Base-by-base conservation (phyloP, 352 stramenopile species). In the Aphanomyces stellatus region DNA sequence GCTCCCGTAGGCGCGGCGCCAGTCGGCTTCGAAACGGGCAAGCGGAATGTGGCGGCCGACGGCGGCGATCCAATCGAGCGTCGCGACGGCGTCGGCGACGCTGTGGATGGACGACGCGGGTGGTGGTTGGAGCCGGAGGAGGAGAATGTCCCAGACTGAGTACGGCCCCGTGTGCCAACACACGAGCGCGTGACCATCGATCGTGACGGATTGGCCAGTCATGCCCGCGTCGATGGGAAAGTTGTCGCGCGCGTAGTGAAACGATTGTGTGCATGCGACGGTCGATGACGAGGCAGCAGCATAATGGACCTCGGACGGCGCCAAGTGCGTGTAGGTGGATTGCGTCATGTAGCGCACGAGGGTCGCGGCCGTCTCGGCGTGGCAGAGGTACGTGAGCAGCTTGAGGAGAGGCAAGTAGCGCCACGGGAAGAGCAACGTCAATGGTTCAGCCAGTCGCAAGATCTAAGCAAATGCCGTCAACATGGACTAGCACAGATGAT, bases 101-200 rank as follows among this genome's bases (percentile, higher is more conserved):
- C 1, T 19, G 13, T 46, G 37, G n/a, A 46, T 19, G n/a, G n/a
- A n/a, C n/a, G n/a, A n/a, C n/a, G n/a, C n/a, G n/a, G n/a, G n/a
- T n/a, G n/a, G n/a, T n/a, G n/a, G n/a, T n/a, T n/a, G n/a, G 11
- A 64, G 56, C 24, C 56, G 35, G 17, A 28, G 56, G 4, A 64
- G 41, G n/a, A 64, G 10, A n/a, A 64, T 49, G 13, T 30, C 25
- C 33, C 28, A 53, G 3, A 64, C 25, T 11, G 49, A 30, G n/a
- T 56, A 56, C 17, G 30, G 56, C 17, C 19, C 56, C 1, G 51
- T 17, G 41, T 64, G 56, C 56, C 56, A 64, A 30, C 56, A 64
- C 10, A 64, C 35, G 31, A 59, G 51, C 30, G n/a, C 35, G 8
- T 30, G 35, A 17, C 7, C 56, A 25, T 64, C 41, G 17, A 64